phyloP scores from a whole-genome alignment of 2,329 filamentous ascomycete species.

The Basipetospora chlamydospora region DNA sequence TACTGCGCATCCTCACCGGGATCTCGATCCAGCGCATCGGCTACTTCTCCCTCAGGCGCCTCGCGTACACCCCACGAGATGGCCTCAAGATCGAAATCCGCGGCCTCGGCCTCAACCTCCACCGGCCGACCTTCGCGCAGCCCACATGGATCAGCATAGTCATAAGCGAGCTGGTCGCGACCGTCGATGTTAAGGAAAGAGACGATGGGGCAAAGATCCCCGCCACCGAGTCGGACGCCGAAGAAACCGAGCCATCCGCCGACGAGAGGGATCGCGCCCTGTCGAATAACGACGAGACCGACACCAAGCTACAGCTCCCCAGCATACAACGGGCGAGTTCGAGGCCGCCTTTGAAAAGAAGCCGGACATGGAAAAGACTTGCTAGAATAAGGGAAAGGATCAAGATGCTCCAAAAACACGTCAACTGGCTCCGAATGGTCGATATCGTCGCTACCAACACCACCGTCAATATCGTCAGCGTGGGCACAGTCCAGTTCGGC shows the following conservation, averaged over 20 bases:
- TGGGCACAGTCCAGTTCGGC: constrained; percentile 74
- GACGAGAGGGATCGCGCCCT: constrained; percentile 15
- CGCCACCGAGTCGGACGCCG: constrained; percentile 14
- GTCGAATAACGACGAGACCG: constrained; percentile 14
- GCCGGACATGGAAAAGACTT: constrained; percentile 67
- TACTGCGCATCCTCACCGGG: constrained; percentile 82
- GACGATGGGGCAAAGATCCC: constrained; percentile 28
- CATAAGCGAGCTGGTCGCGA: constrained; percentile 71
- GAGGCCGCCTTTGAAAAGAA: constrained; percentile 28
- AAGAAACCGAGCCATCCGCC: constrained; percentile 12
- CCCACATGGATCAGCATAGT: constrained; percentile 93
- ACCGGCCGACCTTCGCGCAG: constrained; percentile 90
- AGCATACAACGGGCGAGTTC: constrained; percentile 14
- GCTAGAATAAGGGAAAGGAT: constrained; percentile 70
- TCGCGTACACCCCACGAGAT: constrained; percentile 80
- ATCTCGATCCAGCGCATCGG: constrained; percentile 92
- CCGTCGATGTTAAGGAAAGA: constrained; percentile 59
- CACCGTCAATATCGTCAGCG: constrained; percentile 59
- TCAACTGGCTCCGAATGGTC: constrained; percentile 79
- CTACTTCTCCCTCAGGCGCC: constrained; percentile 78
- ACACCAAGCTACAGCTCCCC: constrained; percentile 9
- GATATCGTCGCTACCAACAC: constrained; percentile 78
- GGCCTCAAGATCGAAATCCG: constrained; percentile 82
- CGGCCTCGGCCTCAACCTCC: constrained; percentile 72
- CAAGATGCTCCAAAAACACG: constrained; percentile 72